Base-by-base conservation (phyloP, 1,284 basidiomycete species). In the Nidula niveotomentosa region DNA sequence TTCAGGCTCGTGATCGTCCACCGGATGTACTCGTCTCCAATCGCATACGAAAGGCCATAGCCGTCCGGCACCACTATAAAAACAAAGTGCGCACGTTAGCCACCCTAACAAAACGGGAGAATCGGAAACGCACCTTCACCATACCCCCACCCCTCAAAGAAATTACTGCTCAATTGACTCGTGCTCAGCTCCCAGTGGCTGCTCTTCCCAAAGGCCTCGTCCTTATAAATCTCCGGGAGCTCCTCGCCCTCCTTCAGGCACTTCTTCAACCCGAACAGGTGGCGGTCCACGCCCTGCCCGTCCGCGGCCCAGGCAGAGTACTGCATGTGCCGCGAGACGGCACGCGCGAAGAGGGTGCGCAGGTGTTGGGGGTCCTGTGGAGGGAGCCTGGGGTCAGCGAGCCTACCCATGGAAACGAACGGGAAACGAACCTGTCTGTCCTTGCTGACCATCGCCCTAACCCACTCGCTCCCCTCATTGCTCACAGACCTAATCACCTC, bases 71-170 rank as follows among this genome's bases (percentile, higher is more conserved):
- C 93, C 46, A 96, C 94, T 90, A 58, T 1, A 58, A 43, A 52
- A 45, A 35, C 46, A 15, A 18, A 10, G 41, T 47, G 18, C 36
- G 6, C 36, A 44, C 36, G 54, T 30, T 39, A 18, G 39, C 52
- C 17, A 54, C 18, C 3, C 30, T 30, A 4, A 30, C 5, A 46
- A 36, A 43, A 47, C 44, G 56, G 33, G 7, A 48, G 10, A 49
- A 57, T 46, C n/a, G 23, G 54, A 43, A 45, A 70, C 83, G 58
- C 56, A 92, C 90, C 93, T 83, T 98, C 94, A 9, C 96, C 96
- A 69, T 96, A 98, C 35, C 96, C 96, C 96, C 96, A 98, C 37
- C 94, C 94, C 62, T 96, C 92, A 49, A 99, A 79, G 70, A 83
- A 94, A 57, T 83, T 82, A 52, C 86, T 90, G 52, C 88, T 91